Evolutionary conservation across 805 yeast species (phyloP), one percentile per base, ranked within the genome.

Genomic region (Barnettozyma siamensis): DNA sequence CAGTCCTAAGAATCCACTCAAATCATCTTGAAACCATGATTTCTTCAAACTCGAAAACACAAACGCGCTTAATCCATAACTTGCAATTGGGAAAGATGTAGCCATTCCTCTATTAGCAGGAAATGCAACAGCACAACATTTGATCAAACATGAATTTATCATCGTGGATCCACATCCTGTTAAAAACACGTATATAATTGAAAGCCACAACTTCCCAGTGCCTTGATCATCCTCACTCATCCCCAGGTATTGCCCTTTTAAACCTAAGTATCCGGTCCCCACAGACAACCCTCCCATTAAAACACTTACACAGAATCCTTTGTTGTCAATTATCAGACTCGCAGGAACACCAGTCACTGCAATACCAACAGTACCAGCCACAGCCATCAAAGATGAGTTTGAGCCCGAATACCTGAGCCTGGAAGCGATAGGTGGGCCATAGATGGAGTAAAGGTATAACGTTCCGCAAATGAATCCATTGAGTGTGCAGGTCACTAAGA

Each of bases 11-110:
- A 83, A 75, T 7, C 66, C 70, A 15, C 70, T 68, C 0, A 88
- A 80, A 44, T 78, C 75, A 3, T 81, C 80, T 0, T 81, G 75
- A 45, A 63, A 77, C 42, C 77, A 65, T 13, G 66, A 48, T 10
- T 75, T 62, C 2, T 80, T 81, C 18, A 78, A 51, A 2, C 72
- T 65, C 1, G 88, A 80, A 55, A 75, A 80, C 38, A 80, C 69
- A 51, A 81, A 70, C 4, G 93, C 93, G 56, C 84, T 76, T 13
- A 82, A 68, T 0, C 94, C 94, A 58, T 80, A 83, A 34, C 83
- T 72, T 1, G 89, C 80, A 58, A 83, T 69, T 3, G 91, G 88
- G 33, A 83, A 66, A 0, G 88, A 76, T 0, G 93, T 80, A 4
- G 93, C 89, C 9, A 83, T 67, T 2, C 93, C 94, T 41, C 86